Base-by-base conservation (phyloP, 1,284 basidiomycete genomes). In the Cerrena zonata region DNA sequence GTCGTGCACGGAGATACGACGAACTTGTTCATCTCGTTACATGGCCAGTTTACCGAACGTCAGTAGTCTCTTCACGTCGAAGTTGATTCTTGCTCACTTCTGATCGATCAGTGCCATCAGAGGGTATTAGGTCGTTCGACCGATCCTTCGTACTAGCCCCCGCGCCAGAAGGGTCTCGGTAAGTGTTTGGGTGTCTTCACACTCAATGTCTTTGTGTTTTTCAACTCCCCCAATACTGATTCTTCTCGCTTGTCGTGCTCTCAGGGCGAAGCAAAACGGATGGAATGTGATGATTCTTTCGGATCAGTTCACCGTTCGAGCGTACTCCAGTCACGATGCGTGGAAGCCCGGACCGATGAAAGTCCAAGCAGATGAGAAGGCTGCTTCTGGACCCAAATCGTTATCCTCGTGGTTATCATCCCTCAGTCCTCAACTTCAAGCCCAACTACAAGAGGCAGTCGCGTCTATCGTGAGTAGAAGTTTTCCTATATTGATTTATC, bases 11-110 rank as follows among this genome's bases (percentile, higher is more conserved):
- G 82, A 48, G 76, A 79, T 53, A 75, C 77, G 59, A 78, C 78
- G 25, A 42, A 49, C 25, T 69, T 99, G 47, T 84, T 95, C 61
- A 78, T 95, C 56, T 84, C 80, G 49, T 78, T 98, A 26, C 93
- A 98, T 65, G 95, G 95, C 5, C 86, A 98, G 65, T 96, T 94
- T 64, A 77, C 78, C 46, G 95, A 99, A 78, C 74, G 93, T 93
- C 61, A 60, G 84, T 74, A 10, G 24, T 50, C 25, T 49, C 45
- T 34, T 38, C 18, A 23, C 27, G 34, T 50, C 30, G 45, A 30
- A 4, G 11, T 52, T 45, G 49, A 23, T 41, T 34, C 23, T 43
- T 15, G 18, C 22, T 44, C n/a, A 37, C 46, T 19, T 18, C 27
- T 39, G 30, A 47, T 47, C 38, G 24, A 43, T 42, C 48, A 66